Percentiles rank a stretch among this genome's conserved stretches.
These are phyloP conservation scores for Discostella stelligera DNA, from an alignment of 352 stramenopile genomes.

Conservation along the genomic window DNA sequence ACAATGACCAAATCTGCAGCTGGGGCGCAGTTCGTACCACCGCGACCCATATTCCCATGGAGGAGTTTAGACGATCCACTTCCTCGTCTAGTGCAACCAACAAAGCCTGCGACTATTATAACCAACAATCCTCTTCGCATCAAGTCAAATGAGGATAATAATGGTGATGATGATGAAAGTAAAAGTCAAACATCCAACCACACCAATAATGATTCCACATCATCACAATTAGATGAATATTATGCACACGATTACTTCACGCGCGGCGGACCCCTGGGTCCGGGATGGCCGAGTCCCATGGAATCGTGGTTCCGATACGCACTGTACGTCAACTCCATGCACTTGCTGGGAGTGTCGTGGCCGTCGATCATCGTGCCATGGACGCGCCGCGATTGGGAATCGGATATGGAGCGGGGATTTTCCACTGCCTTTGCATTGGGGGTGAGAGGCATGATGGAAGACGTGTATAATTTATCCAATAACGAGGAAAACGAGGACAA, in stretches of 20 bases:
- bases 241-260: conserved; percentile 33
- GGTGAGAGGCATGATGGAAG: conserved; percentile 41
- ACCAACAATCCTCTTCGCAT: background rate
- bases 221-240: conserved; percentile 2
- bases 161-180: background rate
- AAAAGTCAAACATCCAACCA: background rate
- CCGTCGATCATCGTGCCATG: conserved; percentile 32
- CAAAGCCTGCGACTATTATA: conserved; percentile 2
- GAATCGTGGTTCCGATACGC: conserved; percentile 24
- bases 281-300: conserved; percentile 28
- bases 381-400: conserved; percentile 41
- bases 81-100: conserved; percentile 31
- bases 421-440: conserved; percentile 40
- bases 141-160: no score
- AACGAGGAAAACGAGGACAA: conserved; percentile 35
- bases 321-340: conserved; percentile 27
- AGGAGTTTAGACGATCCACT: conserved; percentile 39
- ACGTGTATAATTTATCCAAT: conserved; percentile 25
- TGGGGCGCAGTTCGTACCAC: conserved; percentile 21
- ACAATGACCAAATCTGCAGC: background rate
- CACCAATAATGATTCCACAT: conserved; percentile 1
- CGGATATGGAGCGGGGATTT: conserved; percentile 54
- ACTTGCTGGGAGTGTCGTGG: conserved; percentile 22
- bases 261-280: conserved; percentile 30
- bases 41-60: conserved; percentile 63